Base-by-base conservation (phyloP, 1,139 yeast genomes). In the Taphrina communis region DNA sequence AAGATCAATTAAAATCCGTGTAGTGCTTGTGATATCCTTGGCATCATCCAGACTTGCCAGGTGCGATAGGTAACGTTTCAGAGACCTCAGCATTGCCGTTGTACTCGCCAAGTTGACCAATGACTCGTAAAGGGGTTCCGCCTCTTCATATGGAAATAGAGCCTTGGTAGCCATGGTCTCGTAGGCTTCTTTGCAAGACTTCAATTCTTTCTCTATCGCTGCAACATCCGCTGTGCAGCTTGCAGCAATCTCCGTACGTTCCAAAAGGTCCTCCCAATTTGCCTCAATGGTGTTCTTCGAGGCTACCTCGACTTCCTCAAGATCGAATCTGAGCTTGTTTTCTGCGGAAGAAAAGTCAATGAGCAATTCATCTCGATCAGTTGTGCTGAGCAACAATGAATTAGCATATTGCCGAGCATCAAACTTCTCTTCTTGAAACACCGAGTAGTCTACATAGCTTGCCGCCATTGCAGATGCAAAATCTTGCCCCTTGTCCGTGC, bases 271-370 rank as follows among this genome's bases (percentile, higher is more conserved):
- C 44, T 63, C 61, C 67, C 67, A 63, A 21, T 63, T 41, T 7
- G 17, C 3, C 25, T 55, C 67, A 14, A 63, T 50, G 39, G 31
- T 55, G 11, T 39, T n/a, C 61, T 35, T 44, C 39, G 35, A 12
- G 36, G 60, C 60, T n/a, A 46, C 25, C 25, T 63, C 67, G 31
- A 63, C 67, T 25, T 63, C 67, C 36, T 63, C 61, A 17, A 63
- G 55, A 57, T 63, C 67, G 35, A 63, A 63, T 35, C 38, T 63
- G 61, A 63, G 25, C 48, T 63, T 63, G 61, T 63, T 63, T 31
- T 63, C 48, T 12, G 67, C 67, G 46, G 67, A 63, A 21, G 67
- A 35, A 50, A 63, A 63, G 55, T 63, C 67, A 17, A 63, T 46
- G 14, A 42, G 48, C 41, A 48, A n/a, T n/a, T 63, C 67, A 44